A percentile compares a stretch with the other conserved stretches of the same genome.
Conservation (phyloP, 345 rosid species). For the Arabidopsis suecica region DNA sequence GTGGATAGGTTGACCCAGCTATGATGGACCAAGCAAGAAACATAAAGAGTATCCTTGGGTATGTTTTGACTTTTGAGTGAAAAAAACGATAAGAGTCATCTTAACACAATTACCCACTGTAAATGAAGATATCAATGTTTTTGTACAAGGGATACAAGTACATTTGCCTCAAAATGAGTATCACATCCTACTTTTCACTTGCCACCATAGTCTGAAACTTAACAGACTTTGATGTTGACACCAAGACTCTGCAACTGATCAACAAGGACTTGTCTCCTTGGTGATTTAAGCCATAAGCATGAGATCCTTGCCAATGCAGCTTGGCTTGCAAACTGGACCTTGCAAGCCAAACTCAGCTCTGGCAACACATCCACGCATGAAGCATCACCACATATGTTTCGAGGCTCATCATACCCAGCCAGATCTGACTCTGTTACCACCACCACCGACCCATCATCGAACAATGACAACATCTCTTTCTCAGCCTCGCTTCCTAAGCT, state of each 20-base stretch:
- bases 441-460: conserved; percentile 58
- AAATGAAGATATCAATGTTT: not conserved
- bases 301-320: conserved; percentile 48
- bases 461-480: conserved; percentile 31
- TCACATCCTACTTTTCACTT: not conserved
- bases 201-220: not conserved
- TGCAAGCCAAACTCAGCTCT: conserved; percentile 50
- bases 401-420: conserved; percentile 55
- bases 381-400: conserved; percentile 33
- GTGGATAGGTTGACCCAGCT: not conserved
- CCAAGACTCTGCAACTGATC: conserved; percentile 38
- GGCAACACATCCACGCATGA: conserved; percentile 42
- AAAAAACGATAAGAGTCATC: not conserved
- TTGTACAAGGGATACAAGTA: not conserved
- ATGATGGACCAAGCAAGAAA: too few species aligned
- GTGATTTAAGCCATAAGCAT: conserved; percentile 43
- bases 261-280: conserved; percentile 36
- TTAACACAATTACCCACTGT: not conserved
- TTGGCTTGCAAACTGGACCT: conserved; percentile 55
- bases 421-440: conserved; percentile 59
- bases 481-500: not conserved
- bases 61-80: not conserved
- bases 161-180: conserved; percentile 2
- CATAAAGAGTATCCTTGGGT: not conserved
- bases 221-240: conserved; percentile 47